phyloP scores from a whole-genome alignment of 164 flowering plant species.

The Stephania yunnanensis region DNA sequence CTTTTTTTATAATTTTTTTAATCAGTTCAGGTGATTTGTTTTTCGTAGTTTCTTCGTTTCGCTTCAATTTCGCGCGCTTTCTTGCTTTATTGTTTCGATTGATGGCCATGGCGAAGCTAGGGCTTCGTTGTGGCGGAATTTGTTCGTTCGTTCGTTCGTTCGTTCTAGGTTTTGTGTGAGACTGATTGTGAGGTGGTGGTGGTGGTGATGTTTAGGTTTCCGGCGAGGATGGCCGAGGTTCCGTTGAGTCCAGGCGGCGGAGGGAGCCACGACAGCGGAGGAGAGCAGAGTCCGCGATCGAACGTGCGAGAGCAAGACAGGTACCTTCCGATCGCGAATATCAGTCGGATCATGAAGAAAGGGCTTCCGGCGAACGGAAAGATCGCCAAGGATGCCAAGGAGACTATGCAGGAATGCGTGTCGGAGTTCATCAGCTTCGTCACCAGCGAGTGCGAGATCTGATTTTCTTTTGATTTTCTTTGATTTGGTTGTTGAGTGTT shows the following conservation, averaged over 20 bases:
- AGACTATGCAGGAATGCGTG: conserved; percentile 75
- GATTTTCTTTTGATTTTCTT: not conserved
- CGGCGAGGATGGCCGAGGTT: conserved; percentile 36
- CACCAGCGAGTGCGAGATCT: conserved; percentile 61
- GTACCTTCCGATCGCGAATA: conserved; percentile 71
- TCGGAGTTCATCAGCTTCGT: conserved; percentile 73
- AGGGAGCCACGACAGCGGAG: conserved; percentile 56
- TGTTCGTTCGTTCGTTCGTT: no score
- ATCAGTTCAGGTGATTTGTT: not conserved
- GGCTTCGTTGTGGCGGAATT: conserved; percentile 1
- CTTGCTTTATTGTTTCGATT: not conserved
- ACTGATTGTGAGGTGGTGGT: not conserved
- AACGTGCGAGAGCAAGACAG: conserved; percentile 66
- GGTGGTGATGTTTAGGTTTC: conserved; percentile 17
- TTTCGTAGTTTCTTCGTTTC: not conserved
- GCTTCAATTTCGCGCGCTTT: conserved; percentile 14
- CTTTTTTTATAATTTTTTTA: not conserved
- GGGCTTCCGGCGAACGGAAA: conserved; percentile 71
- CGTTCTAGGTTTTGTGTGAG: not conserved
- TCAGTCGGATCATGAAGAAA: conserved; percentile 79
- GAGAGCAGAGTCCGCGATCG: conserved; percentile 59
- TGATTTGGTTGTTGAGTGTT: not conserved
- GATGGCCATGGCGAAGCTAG: conserved; percentile 5
- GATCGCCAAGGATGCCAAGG: conserved; percentile 77
- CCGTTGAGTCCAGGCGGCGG: conserved; percentile 60